Conservation (phyloP, 495 filamentous ascomycete genomes). For the Corynascus novoguineensis region DNA sequence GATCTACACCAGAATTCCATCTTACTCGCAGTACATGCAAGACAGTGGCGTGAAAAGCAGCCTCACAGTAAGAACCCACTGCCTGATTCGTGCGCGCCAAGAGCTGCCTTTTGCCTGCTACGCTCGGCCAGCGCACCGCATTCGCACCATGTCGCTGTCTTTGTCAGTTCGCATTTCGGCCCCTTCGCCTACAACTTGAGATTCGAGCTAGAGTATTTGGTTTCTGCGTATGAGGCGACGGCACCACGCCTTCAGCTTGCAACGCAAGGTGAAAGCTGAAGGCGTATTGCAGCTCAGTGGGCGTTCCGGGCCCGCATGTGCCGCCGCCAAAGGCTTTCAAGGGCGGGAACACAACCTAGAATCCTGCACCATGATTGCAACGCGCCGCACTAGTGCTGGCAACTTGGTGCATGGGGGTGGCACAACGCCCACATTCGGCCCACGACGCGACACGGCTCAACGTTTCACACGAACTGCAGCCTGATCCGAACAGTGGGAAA, state of each 20-base stretch:
- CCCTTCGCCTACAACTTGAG: too few relatives aligned
- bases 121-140: too few relatives aligned
- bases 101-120: too few relatives aligned
- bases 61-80: conserved; percentile 16
- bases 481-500: neutral
- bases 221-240: too few relatives aligned
- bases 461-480: neutral
- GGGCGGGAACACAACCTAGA: neutral
- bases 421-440: neutral
- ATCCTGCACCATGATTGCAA: neutral
- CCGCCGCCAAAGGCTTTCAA: conserved; percentile 3
- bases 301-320: conserved; percentile 1
- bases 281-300: too few relatives aligned
- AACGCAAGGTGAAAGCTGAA: too few relatives aligned
- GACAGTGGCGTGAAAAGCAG: conserved; percentile 17
- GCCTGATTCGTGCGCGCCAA: conserved; percentile 2
- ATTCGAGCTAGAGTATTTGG: too few relatives aligned
- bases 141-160: too few relatives aligned
- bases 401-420: neutral
- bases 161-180: too few relatives aligned
- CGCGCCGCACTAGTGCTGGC: neutral
- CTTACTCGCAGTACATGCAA: conserved; percentile 4
- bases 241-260: too few relatives aligned
- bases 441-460: neutral
- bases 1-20: conserved; percentile 1